Percentiles rank a stretch among this genome's conserved stretches.
Conservation (phyloP, 257 asterid species). For the Ilex asprella region DNA sequence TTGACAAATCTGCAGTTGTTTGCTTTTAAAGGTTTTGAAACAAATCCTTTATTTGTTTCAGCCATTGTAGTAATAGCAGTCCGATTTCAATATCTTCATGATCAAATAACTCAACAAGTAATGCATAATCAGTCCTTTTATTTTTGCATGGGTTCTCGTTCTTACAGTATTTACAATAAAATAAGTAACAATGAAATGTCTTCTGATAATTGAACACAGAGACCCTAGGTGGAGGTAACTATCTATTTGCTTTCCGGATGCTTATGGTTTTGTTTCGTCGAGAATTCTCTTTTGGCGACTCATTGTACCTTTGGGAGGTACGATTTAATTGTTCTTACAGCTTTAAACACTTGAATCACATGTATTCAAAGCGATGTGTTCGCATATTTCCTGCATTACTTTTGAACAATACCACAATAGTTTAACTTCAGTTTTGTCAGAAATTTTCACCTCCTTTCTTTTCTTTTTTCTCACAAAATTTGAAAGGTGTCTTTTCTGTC, state of each 20-base stretch:
- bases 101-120: no score
- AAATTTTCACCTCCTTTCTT: neutral
- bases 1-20: no score
- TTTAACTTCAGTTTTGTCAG: no score
- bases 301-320: constrained; percentile 96
- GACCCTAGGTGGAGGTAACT: constrained; percentile 83
- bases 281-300: constrained; percentile 88
- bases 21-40: no score
- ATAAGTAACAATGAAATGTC: neutral
- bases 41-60: no score
- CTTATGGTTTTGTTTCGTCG: constrained; percentile 93
- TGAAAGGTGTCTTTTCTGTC: neutral
- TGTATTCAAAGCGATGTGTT: neutral
- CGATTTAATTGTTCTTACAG: neutral
- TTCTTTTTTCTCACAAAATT: constrained; percentile 7
- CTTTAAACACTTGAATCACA: neutral
- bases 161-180: neutral
- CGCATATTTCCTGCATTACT: neutral
- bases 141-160: neutral
- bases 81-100: no score
- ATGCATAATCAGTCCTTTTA: no score
- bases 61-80: no score
- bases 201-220: constrained; percentile 41
- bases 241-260: constrained; percentile 89
- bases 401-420: no score